Conservation (phyloP, 192 early-diverging fungal species). For the Coemansia javaensis region DNA sequence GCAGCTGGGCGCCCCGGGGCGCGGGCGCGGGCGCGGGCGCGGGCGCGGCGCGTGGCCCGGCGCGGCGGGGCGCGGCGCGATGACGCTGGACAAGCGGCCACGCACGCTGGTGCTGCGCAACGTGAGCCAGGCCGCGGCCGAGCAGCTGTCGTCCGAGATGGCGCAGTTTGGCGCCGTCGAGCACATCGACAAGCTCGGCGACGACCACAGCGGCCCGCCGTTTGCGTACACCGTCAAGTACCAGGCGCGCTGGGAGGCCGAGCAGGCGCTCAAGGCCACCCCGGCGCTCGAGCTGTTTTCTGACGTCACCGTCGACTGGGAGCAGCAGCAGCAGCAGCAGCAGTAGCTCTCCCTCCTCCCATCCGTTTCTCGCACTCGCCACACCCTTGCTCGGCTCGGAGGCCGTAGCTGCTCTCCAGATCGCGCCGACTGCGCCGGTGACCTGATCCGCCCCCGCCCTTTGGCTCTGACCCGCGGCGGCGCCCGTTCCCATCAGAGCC, state of each 20-base stretch:
- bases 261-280: constrained; percentile 29
- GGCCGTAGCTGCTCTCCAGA: too few species aligned
- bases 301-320: constrained; percentile 30
- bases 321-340: constrained; percentile 7
- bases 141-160: constrained; percentile 30
- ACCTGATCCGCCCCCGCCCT: too few species aligned
- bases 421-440: too few species aligned
- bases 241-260: constrained; percentile 40
- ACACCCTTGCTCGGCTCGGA: too few species aligned
- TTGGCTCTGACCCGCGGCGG: too few species aligned
- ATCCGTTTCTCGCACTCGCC: neutral
- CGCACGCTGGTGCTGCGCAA: constrained; percentile 36
- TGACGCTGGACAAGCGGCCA: constrained; percentile 43
- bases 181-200: constrained; percentile 20
- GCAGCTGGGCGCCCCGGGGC: constrained; percentile 10
- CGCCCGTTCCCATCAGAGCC: too few species aligned
- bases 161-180: constrained; percentile 43
- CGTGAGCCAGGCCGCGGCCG: constrained; percentile 18
- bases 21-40: neutral
- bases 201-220: constrained; percentile 13
- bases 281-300: constrained; percentile 18
- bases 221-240: constrained; percentile 34
- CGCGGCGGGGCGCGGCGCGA: constrained; percentile 8
- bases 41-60: constrained; percentile 5
- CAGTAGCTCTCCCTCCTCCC: neutral